These are phyloP conservation scores for Ogataea nakhonphanomensis DNA, from an alignment of 805 yeast species.

Conservation along the genomic window DNA sequence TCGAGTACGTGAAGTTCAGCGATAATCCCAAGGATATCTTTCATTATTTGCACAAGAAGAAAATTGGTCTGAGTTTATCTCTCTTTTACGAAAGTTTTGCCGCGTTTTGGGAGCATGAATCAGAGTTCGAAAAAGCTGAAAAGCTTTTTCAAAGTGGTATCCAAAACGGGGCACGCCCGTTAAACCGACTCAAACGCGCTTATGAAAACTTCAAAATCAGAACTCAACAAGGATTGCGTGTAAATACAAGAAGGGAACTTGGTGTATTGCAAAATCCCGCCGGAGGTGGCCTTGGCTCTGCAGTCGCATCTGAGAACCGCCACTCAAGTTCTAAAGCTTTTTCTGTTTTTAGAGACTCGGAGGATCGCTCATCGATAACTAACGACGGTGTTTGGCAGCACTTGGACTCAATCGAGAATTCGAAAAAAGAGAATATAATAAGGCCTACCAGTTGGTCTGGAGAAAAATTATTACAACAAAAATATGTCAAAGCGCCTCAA, in stretches of 20 bases:
- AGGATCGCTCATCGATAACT: slow-evolving; percentile 1
- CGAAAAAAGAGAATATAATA: slow-evolving; percentile 63
- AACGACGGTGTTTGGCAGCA: slow-evolving; percentile 40
- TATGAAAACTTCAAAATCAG: slow-evolving; percentile 45
- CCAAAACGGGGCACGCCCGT: slow-evolving; percentile 62
- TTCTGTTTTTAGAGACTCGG: slow-evolving; percentile 15
- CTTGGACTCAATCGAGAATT: slow-evolving; percentile 44
- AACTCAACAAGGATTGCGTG: slow-evolving; percentile 19
- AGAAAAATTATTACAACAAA: slow-evolving; percentile 48
- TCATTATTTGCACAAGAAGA: slow-evolving; percentile 63
- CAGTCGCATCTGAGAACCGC: slow-evolving; percentile 6
- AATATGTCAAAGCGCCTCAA: neutral
- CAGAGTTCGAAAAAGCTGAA: slow-evolving; percentile 51
- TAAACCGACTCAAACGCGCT: slow-evolving; percentile 39
- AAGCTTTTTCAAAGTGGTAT: slow-evolving; percentile 60
- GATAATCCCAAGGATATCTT: slow-evolving; percentile 71
- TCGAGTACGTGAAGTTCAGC: slow-evolving; percentile 65
- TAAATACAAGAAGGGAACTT: slow-evolving; percentile 5
- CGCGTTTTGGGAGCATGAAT: slow-evolving; percentile 49
- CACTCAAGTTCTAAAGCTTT: slow-evolving; percentile 16
- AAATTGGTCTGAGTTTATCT: slow-evolving; percentile 66
- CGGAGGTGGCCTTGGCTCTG: slow-evolving; percentile 24
- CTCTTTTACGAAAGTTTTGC: slow-evolving; percentile 80
- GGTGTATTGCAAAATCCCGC: slow-evolving; percentile 17
- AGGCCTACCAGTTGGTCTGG: slow-evolving; percentile 62